Evolutionary conservation across 225 moss, liverwort and hornwort species (phyloP).

Genomic region (Bryoerythrophyllum caledonicum): DNA sequence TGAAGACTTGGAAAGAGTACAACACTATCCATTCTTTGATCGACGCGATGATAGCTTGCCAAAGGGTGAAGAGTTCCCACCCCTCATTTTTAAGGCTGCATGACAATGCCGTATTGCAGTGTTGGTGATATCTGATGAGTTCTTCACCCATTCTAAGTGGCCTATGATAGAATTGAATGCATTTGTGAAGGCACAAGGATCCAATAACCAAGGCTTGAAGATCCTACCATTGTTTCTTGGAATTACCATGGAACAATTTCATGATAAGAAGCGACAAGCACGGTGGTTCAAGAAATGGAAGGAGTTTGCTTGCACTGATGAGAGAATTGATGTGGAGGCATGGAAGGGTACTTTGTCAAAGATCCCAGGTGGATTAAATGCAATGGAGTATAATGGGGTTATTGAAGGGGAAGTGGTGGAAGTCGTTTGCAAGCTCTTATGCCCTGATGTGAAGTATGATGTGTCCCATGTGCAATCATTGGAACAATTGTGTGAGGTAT

Average conservation of each 20-base stretch:
- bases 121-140: neutral
- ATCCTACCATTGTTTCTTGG: neutral
- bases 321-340: neutral
- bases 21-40: neutral
- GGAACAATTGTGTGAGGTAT: neutral
- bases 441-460: neutral
- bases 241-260: neutral
- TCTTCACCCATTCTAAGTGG: neutral
- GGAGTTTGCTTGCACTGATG: neutral
- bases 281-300: neutral
- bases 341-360: neutral
- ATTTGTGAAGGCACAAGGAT: neutral
- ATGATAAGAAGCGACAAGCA: no score
- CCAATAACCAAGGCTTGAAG: fast-evolving
- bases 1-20: neutral
- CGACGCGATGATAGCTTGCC: neutral
- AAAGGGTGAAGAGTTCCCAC: neutral
- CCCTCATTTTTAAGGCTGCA: neutral
- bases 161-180: neutral
- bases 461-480: neutral
- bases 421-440: neutral
- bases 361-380: neutral
- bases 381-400: neutral
- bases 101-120: neutral
- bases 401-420: neutral